Percentiles rank a stretch among this genome's conserved stretches.
phyloP scores from a whole-genome alignment of 352 stramenopile genomes.

The Hyaloperonospora brassicae region DNA sequence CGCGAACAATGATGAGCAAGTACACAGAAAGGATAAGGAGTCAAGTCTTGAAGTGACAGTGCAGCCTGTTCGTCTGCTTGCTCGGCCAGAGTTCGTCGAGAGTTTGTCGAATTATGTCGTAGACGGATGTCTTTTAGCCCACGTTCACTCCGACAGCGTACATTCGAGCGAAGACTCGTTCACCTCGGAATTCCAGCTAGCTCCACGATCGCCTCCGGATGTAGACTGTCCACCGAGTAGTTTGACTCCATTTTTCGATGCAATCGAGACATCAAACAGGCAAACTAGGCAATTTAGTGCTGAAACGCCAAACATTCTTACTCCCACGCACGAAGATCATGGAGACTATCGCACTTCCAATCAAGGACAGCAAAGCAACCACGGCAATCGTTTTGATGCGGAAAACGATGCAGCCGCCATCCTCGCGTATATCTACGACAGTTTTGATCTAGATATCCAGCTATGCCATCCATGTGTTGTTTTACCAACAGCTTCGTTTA shows the following conservation, averaged over 20 bases:
- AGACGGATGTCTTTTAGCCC: slow-evolving; percentile 40
- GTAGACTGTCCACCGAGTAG: slow-evolving; percentile 14
- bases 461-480: slow-evolving; percentile 41
- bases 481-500: slow-evolving; percentile 36
- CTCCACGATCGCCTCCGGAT: slow-evolving; percentile 15
- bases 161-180: slow-evolving; percentile 15
- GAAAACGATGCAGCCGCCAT: slow-evolving; percentile 7
- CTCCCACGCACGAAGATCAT: neutral
- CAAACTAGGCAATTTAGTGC: slow-evolving; percentile 16
- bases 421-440: slow-evolving; percentile 21
- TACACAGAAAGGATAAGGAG: slow-evolving; percentile 11
- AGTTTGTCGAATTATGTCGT: slow-evolving; percentile 47
- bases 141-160: slow-evolving; percentile 28
- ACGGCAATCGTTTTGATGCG: slow-evolving; percentile 5
- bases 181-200: slow-evolving; percentile 17
- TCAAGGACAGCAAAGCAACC: neutral
- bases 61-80: slow-evolving; percentile 47
- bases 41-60: slow-evolving; percentile 36
- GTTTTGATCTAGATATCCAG: slow-evolving; percentile 30
- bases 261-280: slow-evolving; percentile 34
- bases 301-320: slow-evolving; percentile 4
- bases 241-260: slow-evolving; percentile 63
- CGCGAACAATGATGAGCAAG: slow-evolving; percentile 4
- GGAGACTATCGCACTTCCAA: neutral
- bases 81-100: slow-evolving; percentile 57